Conservation (phyloP, 2,329 filamentous ascomycete species). For the Ophiostoma pallidulum region DNA sequence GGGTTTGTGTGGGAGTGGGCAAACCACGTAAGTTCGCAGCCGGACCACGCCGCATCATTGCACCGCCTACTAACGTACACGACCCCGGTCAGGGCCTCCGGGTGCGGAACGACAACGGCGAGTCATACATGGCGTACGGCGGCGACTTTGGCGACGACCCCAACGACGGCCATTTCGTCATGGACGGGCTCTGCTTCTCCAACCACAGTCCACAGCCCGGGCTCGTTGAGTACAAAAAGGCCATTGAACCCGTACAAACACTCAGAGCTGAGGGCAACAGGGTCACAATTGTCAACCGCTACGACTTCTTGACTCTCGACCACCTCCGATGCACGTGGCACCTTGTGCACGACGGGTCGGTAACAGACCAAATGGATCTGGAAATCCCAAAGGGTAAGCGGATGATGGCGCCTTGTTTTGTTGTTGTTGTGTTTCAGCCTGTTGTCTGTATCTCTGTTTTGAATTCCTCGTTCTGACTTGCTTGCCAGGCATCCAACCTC, state of each 20-base stretch:
- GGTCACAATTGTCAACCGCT: constrained; percentile 41
- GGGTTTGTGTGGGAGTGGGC: constrained; percentile 55
- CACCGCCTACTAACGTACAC: too few species aligned
- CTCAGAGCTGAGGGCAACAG: constrained; percentile 32
- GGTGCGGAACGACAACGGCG: constrained; percentile 30
- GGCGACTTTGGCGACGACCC: constrained; percentile 49
- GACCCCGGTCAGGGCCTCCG: constrained; percentile 33
- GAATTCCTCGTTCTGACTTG: too few species aligned
- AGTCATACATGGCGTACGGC: constrained; percentile 42
- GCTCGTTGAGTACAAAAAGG: constrained; percentile 46
- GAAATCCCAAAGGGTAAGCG: constrained; percentile 33
- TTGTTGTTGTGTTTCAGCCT: too few species aligned
- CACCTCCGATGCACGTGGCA: constrained; percentile 38
- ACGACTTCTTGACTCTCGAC: constrained; percentile 44
- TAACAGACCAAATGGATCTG: constrained; percentile 27
- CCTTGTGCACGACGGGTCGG: constrained; percentile 30
- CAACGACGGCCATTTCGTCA: constrained; percentile 45
- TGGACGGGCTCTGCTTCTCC: constrained; percentile 40
- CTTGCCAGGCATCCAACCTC: constrained; percentile 36
- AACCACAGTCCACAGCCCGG: constrained; percentile 43
- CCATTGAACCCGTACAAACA: constrained; percentile 49
- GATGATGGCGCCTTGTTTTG: too few species aligned
- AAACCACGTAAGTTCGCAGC: constrained; percentile 30
- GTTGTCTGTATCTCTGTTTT: too few species aligned
- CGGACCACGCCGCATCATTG: too few species aligned